phyloP scores from a whole-genome alignment of 1,139 yeast genomes.

The Arxiozyma heterogenica region DNA sequence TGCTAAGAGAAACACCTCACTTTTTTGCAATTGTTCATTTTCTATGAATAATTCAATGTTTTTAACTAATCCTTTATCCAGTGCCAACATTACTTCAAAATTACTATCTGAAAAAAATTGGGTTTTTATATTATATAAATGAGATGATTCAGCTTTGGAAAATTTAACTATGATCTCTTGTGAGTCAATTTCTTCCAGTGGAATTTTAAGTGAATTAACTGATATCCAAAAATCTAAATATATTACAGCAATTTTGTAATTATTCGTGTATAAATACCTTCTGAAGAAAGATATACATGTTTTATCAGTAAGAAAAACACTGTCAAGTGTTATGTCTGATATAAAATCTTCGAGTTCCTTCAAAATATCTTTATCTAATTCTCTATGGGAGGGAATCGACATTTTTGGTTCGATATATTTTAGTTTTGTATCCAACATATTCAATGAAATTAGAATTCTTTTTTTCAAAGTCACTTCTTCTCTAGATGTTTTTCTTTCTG shows the following conservation, averaged over 20 bases:
- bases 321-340: constrained; percentile 12
- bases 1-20: constrained; percentile 33
- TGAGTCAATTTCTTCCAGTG: constrained; percentile 47
- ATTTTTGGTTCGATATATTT: constrained; percentile 7
- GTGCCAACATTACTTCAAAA: constrained; percentile 9
- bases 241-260: constrained; percentile 10
- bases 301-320: constrained; percentile 14
- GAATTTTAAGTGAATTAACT: constrained; percentile 62
- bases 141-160: constrained; percentile 9
- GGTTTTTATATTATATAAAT: constrained; percentile 10
- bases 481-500: constrained; percentile 10
- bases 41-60: constrained; percentile 11
- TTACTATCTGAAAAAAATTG: constrained; percentile 11
- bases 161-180: constrained; percentile 21
- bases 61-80: constrained; percentile 15
- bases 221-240: constrained; percentile 54
- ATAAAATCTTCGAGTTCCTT: constrained; percentile 15
- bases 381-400: neutral
- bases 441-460: constrained; percentile 30
- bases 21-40: constrained; percentile 3
- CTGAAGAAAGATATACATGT: constrained; percentile 13
- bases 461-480: constrained; percentile 20
- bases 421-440: constrained; percentile 31
- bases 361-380: constrained; percentile 4
- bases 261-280: constrained; percentile 10